Conservation (phyloP, 306 rosid species). For the Urtica urens region DNA sequence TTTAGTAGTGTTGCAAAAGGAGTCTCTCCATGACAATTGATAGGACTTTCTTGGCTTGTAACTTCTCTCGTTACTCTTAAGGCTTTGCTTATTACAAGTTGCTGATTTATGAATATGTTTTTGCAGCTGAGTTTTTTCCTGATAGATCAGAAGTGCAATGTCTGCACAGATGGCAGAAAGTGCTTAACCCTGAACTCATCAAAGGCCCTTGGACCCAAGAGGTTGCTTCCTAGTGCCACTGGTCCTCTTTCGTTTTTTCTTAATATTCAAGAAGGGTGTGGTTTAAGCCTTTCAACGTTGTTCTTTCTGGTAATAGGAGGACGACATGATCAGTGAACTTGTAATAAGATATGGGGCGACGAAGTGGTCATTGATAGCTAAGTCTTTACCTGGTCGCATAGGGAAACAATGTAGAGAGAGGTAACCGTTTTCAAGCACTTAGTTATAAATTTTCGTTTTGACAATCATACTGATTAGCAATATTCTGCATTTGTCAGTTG, state of each 20-base stretch:
- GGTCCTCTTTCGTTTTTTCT: slow-evolving; percentile 1
- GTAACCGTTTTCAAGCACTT: slow-evolving; percentile 27
- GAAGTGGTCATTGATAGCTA: slow-evolving; percentile 94
- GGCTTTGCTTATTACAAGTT: slow-evolving; percentile 4
- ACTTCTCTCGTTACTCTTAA: too few relatives aligned
- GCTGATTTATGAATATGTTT: slow-evolving; percentile 18
- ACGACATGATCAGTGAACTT: slow-evolving; percentile 74
- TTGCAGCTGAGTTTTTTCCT: slow-evolving; percentile 81
- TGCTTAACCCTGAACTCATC: slow-evolving; percentile 92
- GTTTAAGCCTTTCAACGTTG: neutral
- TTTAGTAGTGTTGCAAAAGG: too few relatives aligned
- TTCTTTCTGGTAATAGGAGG: slow-evolving; percentile 55
- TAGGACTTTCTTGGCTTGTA: neutral
- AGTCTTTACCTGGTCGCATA: slow-evolving; percentile 94
- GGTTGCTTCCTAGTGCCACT: slow-evolving; percentile 35
- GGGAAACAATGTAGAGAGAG: slow-evolving; percentile 98
- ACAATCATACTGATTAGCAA: too few relatives aligned
- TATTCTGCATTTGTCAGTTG: too few relatives aligned
- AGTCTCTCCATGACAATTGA: too few relatives aligned
- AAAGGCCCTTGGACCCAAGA: slow-evolving; percentile 97
- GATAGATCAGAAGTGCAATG: slow-evolving; percentile 98
- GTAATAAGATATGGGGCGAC: slow-evolving; percentile 76
- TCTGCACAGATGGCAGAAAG: slow-evolving; percentile 98
- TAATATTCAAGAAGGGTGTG: slow-evolving; percentile 8
- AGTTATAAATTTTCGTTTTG: neutral